Base-by-base conservation (phyloP, 257 asterid genomes). In the Lavandula angustifolia region DNA sequence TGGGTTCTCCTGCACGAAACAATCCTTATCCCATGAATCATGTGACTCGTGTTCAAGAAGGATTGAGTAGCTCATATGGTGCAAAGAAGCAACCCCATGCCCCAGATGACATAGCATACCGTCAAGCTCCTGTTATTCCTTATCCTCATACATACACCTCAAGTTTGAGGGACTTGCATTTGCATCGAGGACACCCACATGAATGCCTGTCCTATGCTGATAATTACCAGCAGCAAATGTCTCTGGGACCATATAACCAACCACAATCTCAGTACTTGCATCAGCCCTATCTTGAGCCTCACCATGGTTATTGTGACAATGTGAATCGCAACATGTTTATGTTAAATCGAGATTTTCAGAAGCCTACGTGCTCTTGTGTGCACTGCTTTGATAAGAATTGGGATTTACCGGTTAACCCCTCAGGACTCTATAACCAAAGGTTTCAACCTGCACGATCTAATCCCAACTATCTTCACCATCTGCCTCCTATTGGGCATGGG, bases 331-430 rank as follows among this genome's bases (percentile, higher is more conserved):
- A 81, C 41, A 76, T 51, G 52, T 74, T 70, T 70, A 65, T 77
- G 66, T 75, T 84, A 50, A 81, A 80, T 50, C 83, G 81, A 10
- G 89, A 80, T 38, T 78, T 75, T 61, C 91, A 82, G 66, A 92
- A 79, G 67, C 81, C 85, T n/a, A 68, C 90, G 16, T 89, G 97
- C 82, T 76, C 94, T 54, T 92, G 95, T 41, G 76, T 68, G 71
- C 90, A 85, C 40, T 87, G 89, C 69, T 64, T 60, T 54, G 81
- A 79, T 75, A 77, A 66, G 71, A 81, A 77, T 42, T 68, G 78
- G 83, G 80, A 74, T 18, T 27, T 66, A 43, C 82, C 89, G 69
- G 71, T 57, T 64, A 88, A 81, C 62, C 85, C 78, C 42, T 61
- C 62, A 2, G 71, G 59, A 64, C 67, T 69, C 46, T 70, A 67